These are phyloP conservation scores for Vicia villosa DNA, from an alignment of 306 rosid species.

Conservation along the genomic window DNA sequence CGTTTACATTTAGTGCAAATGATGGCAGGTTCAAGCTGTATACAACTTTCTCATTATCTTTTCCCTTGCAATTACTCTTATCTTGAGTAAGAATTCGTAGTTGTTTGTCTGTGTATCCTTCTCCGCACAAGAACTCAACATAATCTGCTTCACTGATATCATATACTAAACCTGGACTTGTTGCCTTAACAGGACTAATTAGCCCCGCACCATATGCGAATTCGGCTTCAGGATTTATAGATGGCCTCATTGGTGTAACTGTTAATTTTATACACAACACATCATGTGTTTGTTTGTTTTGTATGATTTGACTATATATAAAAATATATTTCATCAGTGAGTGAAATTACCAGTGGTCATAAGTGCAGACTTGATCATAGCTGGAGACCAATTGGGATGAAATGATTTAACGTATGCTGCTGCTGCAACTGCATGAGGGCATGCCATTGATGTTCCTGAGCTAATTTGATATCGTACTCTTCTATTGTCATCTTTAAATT, in stretches of 20 bases:
- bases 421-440: constrained; percentile 49
- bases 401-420: constrained; percentile 63
- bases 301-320: too few species aligned
- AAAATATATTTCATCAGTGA: too few species aligned
- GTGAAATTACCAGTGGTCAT: constrained; percentile 50
- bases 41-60: not conserved
- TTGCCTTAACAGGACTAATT: too few species aligned
- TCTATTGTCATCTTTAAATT: constrained; percentile 27
- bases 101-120: constrained; percentile 15
- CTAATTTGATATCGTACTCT: not conserved
- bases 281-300: too few species aligned
- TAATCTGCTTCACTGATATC: too few species aligned
- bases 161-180: too few species aligned
- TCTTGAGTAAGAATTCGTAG: constrained; percentile 13
- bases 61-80: not conserved
- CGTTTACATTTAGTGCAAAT: constrained; percentile 26
- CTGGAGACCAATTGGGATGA: constrained; percentile 51
- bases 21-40: constrained; percentile 57
- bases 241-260: constrained; percentile 42
- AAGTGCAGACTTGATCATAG: constrained; percentile 24
- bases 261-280: not conserved
- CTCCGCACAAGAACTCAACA: too few species aligned
- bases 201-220: constrained; percentile 55
- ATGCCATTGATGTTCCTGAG: constrained; percentile 59
- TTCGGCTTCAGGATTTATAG: constrained; percentile 41